A percentile compares a stretch with the other conserved stretches of the same genome.
Evolutionary conservation across 495 filamentous ascomycete genomes (phyloP).

Genomic region (Xylaria acuta): DNA sequence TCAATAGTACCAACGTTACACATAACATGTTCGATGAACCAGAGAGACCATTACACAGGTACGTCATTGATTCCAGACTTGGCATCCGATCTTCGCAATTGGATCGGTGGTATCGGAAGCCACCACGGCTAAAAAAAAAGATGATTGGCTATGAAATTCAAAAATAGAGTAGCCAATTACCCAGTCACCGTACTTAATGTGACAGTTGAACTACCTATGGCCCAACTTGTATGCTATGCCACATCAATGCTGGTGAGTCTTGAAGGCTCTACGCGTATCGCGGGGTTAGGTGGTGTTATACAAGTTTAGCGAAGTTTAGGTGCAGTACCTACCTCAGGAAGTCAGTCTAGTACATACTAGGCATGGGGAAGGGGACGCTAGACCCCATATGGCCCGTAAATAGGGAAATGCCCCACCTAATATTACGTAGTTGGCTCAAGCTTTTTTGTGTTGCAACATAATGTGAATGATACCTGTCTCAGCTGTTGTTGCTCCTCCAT

Average conservation of each 20-base stretch:
- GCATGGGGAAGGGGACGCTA: background rate
- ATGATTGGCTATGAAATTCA: background rate
- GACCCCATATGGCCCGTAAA: background rate
- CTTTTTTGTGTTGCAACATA: slow-evolving; percentile 8
- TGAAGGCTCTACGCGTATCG: background rate
- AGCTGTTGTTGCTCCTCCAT: background rate
- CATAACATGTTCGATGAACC: background rate
- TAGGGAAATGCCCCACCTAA: slow-evolving; percentile 3
- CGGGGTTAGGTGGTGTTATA: background rate
- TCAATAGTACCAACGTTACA: background rate
- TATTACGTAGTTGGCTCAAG: slow-evolving; percentile 25
- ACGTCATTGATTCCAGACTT: slow-evolving; percentile 14
- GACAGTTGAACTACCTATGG: background rate
- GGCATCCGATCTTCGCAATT: background rate
- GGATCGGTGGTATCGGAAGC: background rate
- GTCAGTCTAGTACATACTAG: background rate
- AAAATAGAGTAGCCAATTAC: background rate
- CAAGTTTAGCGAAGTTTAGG: too few species aligned
- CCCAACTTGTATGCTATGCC: background rate
- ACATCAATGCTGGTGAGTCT: background rate
- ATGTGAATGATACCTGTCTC: background rate
- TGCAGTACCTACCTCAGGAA: background rate
- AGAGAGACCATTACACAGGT: background rate
- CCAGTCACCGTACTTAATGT: background rate
- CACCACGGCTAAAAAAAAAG: background rate